A percentile compares a stretch with the other conserved stretches of the same genome.
phyloP scores from a whole-genome alignment of 176 grass and related monocot species.

The Rhynchospora tenuis region DNA sequence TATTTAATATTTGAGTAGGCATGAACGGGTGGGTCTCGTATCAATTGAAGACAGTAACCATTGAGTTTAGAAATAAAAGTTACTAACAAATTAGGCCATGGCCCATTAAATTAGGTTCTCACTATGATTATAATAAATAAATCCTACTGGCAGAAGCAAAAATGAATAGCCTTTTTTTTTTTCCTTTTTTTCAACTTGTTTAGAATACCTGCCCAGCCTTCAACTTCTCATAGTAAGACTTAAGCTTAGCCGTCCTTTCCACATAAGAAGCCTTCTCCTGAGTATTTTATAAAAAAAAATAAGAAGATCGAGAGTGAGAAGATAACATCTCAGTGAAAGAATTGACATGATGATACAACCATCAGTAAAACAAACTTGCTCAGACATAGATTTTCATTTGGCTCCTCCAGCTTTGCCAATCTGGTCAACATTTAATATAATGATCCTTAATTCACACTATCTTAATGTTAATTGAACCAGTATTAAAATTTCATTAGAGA shows the following conservation, averaged over 20 bases:
- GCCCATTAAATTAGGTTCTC: not conserved
- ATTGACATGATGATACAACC: not conserved
- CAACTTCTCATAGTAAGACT: slow-evolving; percentile 32
- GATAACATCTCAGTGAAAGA: not conserved
- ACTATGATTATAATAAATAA: no score
- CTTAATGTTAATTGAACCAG: not conserved
- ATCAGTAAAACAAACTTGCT: slow-evolving; percentile 11
- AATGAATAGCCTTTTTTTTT: not conserved
- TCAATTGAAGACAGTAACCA: not conserved
- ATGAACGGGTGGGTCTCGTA: not conserved
- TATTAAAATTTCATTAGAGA: not conserved
- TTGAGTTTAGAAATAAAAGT: not conserved
- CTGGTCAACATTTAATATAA: slow-evolving; percentile 12
- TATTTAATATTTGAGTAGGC: not conserved
- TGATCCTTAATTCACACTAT: not conserved
- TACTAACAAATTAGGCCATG: not conserved
- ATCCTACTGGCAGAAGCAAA: not conserved
- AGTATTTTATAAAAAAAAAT: not conserved
- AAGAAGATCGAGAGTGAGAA: not conserved
- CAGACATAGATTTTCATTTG: slow-evolving; percentile 44
- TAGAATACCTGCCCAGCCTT: slow-evolving; percentile 25
- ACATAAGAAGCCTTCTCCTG: slow-evolving; percentile 37
- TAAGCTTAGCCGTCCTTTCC: slow-evolving; percentile 29
- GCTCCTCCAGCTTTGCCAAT: slow-evolving; percentile 42
- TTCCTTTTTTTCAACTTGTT: not conserved